Conservation (phyloP, 2,329 filamentous ascomycete species). For the Aspergillus amoenus region DNA sequence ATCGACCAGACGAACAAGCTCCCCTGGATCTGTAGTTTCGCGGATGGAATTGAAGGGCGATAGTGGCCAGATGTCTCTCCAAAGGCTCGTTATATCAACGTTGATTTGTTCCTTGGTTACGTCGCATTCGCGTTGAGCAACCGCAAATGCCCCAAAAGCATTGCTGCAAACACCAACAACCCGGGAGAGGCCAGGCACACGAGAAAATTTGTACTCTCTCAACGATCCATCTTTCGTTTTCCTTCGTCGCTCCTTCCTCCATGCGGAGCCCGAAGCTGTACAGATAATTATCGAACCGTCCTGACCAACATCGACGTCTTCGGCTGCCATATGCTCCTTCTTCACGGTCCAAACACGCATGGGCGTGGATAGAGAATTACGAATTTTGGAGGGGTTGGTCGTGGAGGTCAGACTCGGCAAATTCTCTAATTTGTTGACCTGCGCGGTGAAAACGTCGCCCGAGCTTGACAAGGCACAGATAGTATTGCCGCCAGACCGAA, state of each 20-base stretch:
- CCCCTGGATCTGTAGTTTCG: conserved; percentile 41
- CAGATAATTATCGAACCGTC: conserved; percentile 94
- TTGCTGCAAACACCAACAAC: conserved; percentile 84
- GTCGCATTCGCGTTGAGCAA: conserved; percentile 79
- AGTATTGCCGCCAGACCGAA: conserved; percentile 84
- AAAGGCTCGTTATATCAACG: conserved; percentile 66
- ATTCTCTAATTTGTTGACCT: conserved; percentile 67
- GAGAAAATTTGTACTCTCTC: conserved; percentile 94
- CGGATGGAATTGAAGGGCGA: conserved; percentile 66
- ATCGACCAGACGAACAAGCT: conserved; percentile 32
- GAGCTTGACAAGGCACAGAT: conserved; percentile 82
- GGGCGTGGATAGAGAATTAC: conserved; percentile 73
- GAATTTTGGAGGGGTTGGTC: conserved; percentile 89
- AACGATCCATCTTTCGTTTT: conserved; percentile 74
- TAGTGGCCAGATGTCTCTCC: conserved; percentile 70
- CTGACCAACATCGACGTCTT: conserved; percentile 84
- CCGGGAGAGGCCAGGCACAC: conserved; percentile 82
- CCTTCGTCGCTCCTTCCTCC: conserved; percentile 78
- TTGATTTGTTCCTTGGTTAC: conserved; percentile 72
- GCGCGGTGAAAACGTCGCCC: conserved; percentile 85
- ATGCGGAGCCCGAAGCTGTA: conserved; percentile 88
- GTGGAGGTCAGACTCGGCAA: conserved; percentile 68
- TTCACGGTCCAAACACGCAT: conserved; percentile 85
- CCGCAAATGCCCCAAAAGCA: conserved; percentile 84
- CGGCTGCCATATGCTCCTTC: conserved; percentile 79